phyloP scores from a whole-genome alignment of 768 basidiomycete genomes.

The Lentinula lateritia region DNA sequence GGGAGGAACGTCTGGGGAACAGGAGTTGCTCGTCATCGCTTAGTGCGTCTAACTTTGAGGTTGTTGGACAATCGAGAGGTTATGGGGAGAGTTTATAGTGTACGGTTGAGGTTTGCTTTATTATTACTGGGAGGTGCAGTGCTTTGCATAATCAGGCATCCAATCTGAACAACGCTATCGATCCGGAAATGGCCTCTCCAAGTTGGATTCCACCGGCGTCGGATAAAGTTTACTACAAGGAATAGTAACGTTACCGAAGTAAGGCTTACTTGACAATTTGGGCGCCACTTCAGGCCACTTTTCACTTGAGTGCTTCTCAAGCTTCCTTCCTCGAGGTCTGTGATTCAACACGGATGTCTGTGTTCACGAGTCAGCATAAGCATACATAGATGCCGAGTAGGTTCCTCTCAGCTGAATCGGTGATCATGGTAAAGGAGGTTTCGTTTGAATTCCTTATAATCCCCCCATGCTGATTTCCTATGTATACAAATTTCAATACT shows the following conservation, averaged over 20 bases:
- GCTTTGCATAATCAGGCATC: constrained; percentile 30
- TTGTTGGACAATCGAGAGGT: constrained; percentile 40
- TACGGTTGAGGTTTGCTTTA: constrained; percentile 24
- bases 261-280: constrained; percentile 32
- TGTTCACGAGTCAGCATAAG: neutral
- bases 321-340: constrained; percentile 14
- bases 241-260: constrained; percentile 33
- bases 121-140: constrained; percentile 26
- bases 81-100: constrained; percentile 10
- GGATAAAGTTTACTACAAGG: constrained; percentile 32
- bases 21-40: constrained; percentile 40
- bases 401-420: neutral
- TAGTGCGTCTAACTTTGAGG: constrained; percentile 45
- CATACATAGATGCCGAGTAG: neutral
- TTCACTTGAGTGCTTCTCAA: constrained; percentile 12
- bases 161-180: constrained; percentile 20
- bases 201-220: constrained; percentile 30
- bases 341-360: neutral
- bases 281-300: constrained; percentile 24
- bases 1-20: constrained; percentile 48
- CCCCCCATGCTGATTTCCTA: neutral
- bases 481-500: no score
- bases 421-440: neutral
- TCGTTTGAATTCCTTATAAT: neutral
- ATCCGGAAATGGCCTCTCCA: neutral